Conservation (phyloP, 1,284 basidiomycete species). For the Cronartium quercuum region DNA sequence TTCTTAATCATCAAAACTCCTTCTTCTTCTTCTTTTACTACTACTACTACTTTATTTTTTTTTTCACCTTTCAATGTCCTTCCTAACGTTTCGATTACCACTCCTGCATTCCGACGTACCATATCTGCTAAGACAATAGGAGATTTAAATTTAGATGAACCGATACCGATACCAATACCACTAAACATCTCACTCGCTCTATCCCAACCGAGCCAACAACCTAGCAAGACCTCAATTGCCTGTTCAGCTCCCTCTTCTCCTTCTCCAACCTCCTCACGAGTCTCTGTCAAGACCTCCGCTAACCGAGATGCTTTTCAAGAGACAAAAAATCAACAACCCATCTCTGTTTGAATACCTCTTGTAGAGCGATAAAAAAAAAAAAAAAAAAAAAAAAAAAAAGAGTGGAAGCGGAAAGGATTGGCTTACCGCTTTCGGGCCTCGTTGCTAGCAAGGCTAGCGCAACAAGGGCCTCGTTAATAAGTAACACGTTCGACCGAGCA, state of each 20-base stretch:
- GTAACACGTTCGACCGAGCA: neutral
- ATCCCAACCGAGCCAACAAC: neutral
- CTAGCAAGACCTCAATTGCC: neutral
- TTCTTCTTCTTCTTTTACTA: neutral
- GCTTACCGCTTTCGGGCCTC: neutral
- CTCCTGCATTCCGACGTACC: neutral
- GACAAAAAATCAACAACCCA: neutral
- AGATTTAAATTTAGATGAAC: neutral
- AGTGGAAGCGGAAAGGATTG: no score
- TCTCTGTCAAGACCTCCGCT: neutral
- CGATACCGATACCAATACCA: no score
- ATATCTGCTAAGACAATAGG: neutral
- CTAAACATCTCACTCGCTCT: neutral
- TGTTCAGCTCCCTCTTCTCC: neutral
- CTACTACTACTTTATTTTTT: neutral
- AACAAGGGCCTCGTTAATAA: conserved; percentile 38
- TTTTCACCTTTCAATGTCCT: neutral
- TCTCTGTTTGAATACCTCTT: neutral
- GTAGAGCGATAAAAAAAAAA: neutral
- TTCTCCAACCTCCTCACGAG: neutral
- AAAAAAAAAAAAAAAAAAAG: neutral
- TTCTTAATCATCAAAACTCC: neutral
- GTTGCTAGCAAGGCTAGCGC: conserved; percentile 19
- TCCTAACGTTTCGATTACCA: neutral
- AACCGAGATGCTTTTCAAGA: neutral